Base-by-base conservation (phyloP, 331 rosid species). In the Dryas integrifolia region DNA sequence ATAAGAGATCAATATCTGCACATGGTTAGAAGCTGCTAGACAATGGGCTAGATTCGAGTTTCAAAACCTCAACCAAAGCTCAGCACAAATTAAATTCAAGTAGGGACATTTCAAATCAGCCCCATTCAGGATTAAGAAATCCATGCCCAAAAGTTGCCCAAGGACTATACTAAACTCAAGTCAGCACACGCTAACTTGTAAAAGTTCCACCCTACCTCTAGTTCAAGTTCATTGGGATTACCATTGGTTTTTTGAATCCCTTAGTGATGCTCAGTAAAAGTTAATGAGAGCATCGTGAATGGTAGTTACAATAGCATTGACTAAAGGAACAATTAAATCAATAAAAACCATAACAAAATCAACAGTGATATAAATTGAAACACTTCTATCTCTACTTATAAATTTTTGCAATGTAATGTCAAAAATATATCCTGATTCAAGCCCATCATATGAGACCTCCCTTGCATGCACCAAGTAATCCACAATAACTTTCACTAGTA, bases 371-470 rank as follows among this genome's bases (percentile, higher is more conserved):
- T n/a, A 55, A 16, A 55, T 55, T 55, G 10, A 55, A 55, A 55
- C 59, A 18, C 59, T 55, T 3, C 0, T 7, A 9, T 11, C 35
- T 18, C 3, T 30, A 30, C 35, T 30, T 1, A 30, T 30, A 30
- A 30, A 30, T 6, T n/a, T 55, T 3, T 55, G 30, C 16, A 55
- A 7, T n/a, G 5, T 18, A n/a, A 55, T 0, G 59, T 21, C 59
- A 55, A 55, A 26, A 26, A 18, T 18, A 30, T 30, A 30, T 55
- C 59, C 13, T 13, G 59, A 55, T 21, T 55, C 24, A 55, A 55
- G 59, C 59, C 59, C 59, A 18, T 55, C 30, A 55, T 55, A 55
- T 55, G 59, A 55, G 59, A 55, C 59, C 30, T 16, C 26, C 13
- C 62, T 14, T 58, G 39, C 12, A 58, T 58, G 0, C 39, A 21